Evolutionary conservation across 2,329 filamentous ascomycete genomes (phyloP), one percentile per base, ranked within the genome.

Genomic region (Xylaria multiplex): DNA sequence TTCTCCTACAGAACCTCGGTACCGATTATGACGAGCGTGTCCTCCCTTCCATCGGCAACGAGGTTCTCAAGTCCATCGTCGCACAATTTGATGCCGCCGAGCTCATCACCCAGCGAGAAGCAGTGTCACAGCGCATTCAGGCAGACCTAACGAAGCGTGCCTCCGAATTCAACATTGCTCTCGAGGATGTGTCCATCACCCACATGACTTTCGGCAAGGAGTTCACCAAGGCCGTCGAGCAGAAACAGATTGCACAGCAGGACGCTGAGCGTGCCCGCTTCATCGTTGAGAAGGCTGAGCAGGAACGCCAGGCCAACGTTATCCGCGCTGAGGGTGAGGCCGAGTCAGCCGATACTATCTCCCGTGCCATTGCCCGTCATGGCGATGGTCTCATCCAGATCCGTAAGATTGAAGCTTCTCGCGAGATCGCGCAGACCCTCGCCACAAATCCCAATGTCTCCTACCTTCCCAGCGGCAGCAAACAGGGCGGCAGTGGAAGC

Each of bases 151-250:
- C 96, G 78, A 93, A 91, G 84, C 94, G 96, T 76, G 96, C 96
- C 54, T 84, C 90, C 76, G 96, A 99, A 81, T 99, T 99, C 89
- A 97, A 99, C 86, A 99, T 99, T 78, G 93, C 93, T 32, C 92
- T 99, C 60, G 96, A 99, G 83, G 96, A 99, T 78, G 96, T 99
- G 67, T 97, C 93, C 78, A 99, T 99, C 81, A 99, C 96, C 68
- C 96, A 99, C 87, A 99, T 99, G 96, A 99, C 96, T 59, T 99
- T 99, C 79, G 96, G 96, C 74, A 95, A 95, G 81, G 96, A 99
- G 82, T 99, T 99, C 86, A 99, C 96, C 68, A 92, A 93, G 81
- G 96, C 96, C 71, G 96, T 99, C 76, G 96, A 99, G 85, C 96
- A 99, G 88, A 99, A 99, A 90, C 96, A 99, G 86, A 99, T 99